phyloP scores from a whole-genome alignment of 163 green algal genomes.

The Scenedesmus sp. region DNA sequence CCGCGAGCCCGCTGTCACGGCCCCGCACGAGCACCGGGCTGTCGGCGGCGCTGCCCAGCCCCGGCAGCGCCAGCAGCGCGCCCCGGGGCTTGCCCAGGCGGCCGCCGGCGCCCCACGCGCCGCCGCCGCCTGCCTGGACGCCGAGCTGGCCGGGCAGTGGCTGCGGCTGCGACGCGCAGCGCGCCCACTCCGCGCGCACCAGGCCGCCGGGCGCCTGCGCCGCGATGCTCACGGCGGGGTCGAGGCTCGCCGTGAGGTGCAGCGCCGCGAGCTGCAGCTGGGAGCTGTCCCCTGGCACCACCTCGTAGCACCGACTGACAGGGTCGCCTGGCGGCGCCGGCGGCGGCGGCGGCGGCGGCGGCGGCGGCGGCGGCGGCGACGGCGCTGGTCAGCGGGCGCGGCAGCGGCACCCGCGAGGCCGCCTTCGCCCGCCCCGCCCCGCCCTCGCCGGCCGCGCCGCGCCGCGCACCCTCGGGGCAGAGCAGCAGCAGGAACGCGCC shows the following conservation, averaged over 20 bases:
- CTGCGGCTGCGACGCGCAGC: background rate
- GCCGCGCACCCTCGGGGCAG: constrained; percentile 48
- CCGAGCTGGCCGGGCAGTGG: constrained; percentile 3
- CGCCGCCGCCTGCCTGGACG: background rate
- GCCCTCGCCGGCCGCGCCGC: background rate
- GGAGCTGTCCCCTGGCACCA: constrained; percentile 4
- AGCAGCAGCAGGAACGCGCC: constrained; percentile 62
- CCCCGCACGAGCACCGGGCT: constrained; percentile 15
- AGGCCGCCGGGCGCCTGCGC: no score
- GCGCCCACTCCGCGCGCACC: background rate
- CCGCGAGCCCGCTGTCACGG: background rate
- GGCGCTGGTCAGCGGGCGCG: background rate
- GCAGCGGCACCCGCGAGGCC: background rate
- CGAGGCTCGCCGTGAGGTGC: no score
- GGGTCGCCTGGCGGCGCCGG: constrained; percentile 44
- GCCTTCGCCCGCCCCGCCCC: background rate
- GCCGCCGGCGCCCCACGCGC: background rate
- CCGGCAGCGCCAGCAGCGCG: no score
- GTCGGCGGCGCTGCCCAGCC: background rate
- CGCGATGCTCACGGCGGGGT: background rate
- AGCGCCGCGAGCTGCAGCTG: background rate
- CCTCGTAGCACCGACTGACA: constrained; percentile 42
- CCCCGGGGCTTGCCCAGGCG: no score
- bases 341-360: no score
- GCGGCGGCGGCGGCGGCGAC: background rate